Evolutionary conservation across 2,329 filamentous ascomycete species (phyloP).

Genomic region (Arthrinium puccinioides): DNA sequence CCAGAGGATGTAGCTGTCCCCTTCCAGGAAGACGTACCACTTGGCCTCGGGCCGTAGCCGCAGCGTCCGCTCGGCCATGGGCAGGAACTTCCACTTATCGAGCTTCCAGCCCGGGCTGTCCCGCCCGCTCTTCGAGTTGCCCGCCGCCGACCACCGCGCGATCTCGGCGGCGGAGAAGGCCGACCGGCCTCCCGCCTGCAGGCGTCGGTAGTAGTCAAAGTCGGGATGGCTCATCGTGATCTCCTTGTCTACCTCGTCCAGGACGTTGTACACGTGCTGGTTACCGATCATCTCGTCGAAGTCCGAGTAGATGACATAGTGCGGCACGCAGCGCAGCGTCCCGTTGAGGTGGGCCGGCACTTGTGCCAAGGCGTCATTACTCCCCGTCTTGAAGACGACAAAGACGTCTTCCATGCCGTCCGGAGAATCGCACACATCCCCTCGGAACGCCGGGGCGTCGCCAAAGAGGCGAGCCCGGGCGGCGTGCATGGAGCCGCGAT

Average conservation of each 20-base stretch:
- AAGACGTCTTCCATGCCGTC: constrained; percentile 42
- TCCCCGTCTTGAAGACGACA: constrained; percentile 50
- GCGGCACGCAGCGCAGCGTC: constrained; percentile 45
- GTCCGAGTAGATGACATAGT: constrained; percentile 53
- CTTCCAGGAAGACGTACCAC: constrained; percentile 54
- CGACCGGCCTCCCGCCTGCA: constrained; percentile 32
- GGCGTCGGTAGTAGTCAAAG: constrained; percentile 43
- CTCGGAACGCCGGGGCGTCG: no score
- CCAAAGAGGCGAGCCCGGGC: no score
- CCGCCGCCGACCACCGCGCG: constrained; percentile 17
- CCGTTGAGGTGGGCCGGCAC: constrained; percentile 47
- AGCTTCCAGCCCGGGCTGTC: constrained; percentile 43
- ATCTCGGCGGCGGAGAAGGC: constrained; percentile 28
- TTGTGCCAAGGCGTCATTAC: constrained; percentile 47
- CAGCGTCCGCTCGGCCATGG: constrained; percentile 41
- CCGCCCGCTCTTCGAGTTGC: constrained; percentile 19
- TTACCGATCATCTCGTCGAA: constrained; percentile 44
- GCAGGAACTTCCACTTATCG: constrained; percentile 53
- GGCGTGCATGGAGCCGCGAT: no score
- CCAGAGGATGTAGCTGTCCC: constrained; percentile 50
- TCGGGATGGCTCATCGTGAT: constrained; percentile 33
- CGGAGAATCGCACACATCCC: background rate
- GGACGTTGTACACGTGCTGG: constrained; percentile 39
- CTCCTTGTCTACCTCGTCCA: constrained; percentile 32
- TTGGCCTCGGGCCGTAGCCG: constrained; percentile 35